Evolutionary conservation across 192 early-diverging fungal species (phyloP).

Genomic region (Backusella sp.): DNA sequence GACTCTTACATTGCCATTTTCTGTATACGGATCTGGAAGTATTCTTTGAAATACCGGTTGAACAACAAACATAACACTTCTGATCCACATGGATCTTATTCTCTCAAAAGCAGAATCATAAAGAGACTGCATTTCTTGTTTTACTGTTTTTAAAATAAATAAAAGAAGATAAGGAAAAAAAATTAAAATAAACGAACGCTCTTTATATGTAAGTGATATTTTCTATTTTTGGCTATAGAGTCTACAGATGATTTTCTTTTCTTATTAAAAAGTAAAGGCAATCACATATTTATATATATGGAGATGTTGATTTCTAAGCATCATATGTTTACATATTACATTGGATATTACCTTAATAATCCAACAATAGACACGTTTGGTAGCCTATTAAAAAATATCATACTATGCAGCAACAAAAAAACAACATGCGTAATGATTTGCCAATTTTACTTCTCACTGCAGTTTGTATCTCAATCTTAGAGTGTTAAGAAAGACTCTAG

Average conservation of each 20-base stretch:
- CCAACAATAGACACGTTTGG: too few species aligned
- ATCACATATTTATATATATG: too few species aligned
- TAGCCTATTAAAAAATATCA: too few species aligned
- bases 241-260: not conserved
- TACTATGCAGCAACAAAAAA: too few species aligned
- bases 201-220: not conserved
- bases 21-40: slow-evolving; percentile 33
- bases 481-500: too few species aligned
- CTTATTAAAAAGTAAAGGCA: too few species aligned
- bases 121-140: not conserved
- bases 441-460: too few species aligned
- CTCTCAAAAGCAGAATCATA: slow-evolving; percentile 5
- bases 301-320: not conserved
- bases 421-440: too few species aligned
- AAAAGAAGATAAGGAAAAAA: not conserved
- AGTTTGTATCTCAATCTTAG: too few species aligned
- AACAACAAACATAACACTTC: slow-evolving; percentile 11
- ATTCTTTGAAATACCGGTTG: slow-evolving; percentile 21
- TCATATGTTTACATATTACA: not conserved
- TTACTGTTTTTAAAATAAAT: not conserved
- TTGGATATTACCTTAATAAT: too few species aligned
- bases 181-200: not conserved
- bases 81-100: slow-evolving; percentile 16
- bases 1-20: slow-evolving; percentile 24
- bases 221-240: not conserved